These are phyloP conservation scores for Eucalyptus curtisii DNA, from an alignment of 345 rosid genomes.

Conservation along the genomic window DNA sequence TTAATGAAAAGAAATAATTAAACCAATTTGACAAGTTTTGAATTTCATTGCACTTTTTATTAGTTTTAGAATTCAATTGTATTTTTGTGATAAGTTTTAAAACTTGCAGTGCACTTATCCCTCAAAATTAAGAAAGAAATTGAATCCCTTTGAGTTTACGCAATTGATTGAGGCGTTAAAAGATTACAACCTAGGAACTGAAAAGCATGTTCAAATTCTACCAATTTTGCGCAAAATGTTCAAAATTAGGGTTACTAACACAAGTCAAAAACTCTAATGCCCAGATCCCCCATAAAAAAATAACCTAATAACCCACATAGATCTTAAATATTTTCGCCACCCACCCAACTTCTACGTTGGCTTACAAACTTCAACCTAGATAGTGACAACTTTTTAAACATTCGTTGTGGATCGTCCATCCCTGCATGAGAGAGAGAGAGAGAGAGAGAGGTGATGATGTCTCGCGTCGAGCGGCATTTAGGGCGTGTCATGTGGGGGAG, in stretches of 20 bases:
- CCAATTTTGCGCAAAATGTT: fast-evolving
- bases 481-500: background rate
- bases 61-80: no score
- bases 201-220: background rate
- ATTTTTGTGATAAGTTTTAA: no score
- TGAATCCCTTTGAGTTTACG: fast-evolving
- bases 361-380: background rate
- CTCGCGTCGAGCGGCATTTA: no score
- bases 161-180: fast-evolving
- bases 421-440: background rate
- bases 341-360: background rate
- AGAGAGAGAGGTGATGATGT: background rate
- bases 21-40: background rate
- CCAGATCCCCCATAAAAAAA: fast-evolving
- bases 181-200: fast-evolving
- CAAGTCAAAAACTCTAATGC: background rate
- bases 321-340: background rate
- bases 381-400: background rate
- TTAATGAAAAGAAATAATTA: no score
- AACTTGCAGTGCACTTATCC: fast-evolving
- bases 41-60: fast-evolving
- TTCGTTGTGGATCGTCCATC: fast-evolving
- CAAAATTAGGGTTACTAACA: background rate
- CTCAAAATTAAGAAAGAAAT: background rate
- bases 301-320: fast-evolving